Percentiles rank a stretch among this genome's conserved stretches.
phyloP scores from a whole-genome alignment of 495 filamentous ascomycete genomes.

The Aspergillus olivimuriae region DNA sequence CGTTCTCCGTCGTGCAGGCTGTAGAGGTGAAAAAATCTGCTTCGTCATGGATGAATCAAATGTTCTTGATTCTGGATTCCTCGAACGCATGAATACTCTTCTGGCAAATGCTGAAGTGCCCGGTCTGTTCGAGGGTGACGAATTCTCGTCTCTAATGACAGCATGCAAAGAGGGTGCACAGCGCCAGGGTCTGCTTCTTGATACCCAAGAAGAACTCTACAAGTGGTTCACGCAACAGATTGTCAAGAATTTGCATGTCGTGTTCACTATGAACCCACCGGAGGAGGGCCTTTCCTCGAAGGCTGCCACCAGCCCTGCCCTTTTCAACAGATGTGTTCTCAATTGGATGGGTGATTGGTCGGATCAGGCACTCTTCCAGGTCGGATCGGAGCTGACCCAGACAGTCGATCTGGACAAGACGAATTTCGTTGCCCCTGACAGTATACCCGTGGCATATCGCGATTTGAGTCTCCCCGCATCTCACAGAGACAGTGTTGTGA shows the following conservation, averaged over 20 bases:
- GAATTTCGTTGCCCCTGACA: constrained; percentile 81
- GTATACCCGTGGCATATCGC: constrained; percentile 83
- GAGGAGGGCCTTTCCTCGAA: constrained; percentile 91
- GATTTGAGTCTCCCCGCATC: constrained; percentile 77
- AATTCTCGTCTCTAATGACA: constrained; percentile 93
- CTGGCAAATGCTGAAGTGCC: constrained; percentile 97
- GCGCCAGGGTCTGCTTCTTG: constrained; percentile 86
- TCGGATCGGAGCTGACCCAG: constrained; percentile 90
- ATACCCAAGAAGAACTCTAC: constrained; percentile 97
- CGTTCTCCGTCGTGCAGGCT: constrained; percentile 87
- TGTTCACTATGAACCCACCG: constrained; percentile 99
- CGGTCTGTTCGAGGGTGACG: constrained; percentile 95
- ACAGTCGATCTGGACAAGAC: constrained; percentile 88
- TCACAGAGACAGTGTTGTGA: constrained; percentile 85
- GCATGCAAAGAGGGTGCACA: constrained; percentile 97
- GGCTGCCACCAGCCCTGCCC: constrained; percentile 90
- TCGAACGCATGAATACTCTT: constrained; percentile 98
- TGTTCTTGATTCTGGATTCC: constrained; percentile 94
- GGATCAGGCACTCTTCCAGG: constrained; percentile 97
- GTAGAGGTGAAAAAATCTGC: constrained; percentile 98
- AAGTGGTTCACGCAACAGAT: constrained; percentile 99
- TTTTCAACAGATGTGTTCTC: constrained; percentile 98
- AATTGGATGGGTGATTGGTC: constrained; percentile 99
- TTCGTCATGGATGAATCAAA: constrained; percentile 99
- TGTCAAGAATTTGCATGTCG: constrained; percentile 96